Evolutionary conservation across 2,329 filamentous ascomycete species (phyloP), one percentile per base, ranked within the genome.

Genomic region (Pseudocercospora macadamiae): DNA sequence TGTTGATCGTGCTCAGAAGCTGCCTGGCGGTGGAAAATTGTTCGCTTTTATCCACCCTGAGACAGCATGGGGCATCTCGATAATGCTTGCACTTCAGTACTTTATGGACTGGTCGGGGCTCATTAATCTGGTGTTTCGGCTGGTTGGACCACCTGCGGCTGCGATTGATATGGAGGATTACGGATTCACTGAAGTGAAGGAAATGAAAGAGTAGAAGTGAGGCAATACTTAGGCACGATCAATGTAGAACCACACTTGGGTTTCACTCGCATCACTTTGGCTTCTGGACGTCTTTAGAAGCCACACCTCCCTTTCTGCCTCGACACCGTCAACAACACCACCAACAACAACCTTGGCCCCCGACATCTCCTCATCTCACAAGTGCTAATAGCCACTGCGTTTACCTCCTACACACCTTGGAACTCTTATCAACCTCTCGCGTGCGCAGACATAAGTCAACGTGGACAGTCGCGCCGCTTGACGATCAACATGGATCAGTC

Each of bases 101-200:
- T 59, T 62, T 18, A 32, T 59, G 30, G 32, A 25, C 14, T 60
- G 57, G 51, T 61, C 58, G 8, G 60, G 64, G 14, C 18, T 67
- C 19, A 53, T 51, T 7, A 56, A 36, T 34, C 26, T 68, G 44
- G 5, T 70, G 5, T 60, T 61, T 30, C 61, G 42, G 12, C 47
- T 65, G 18, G 39, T 55, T 16, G 68, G 69, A 2, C 66, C 66
- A 12, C 58, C 60, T 37, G 67, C 64, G 14, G 64, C 67, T 48
- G 60, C 45, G 3, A 65, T 70, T n/a, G 51, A 44, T 4, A 56
- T 73, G 4, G 59, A 67, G 36, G 70, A 73, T 19, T 70, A 64
- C 64, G 69, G 66, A 8, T 70, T 73, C 18, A 51, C 47, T 30
- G 21, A 66, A 25, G 21, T 68, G 21, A 19, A 30, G 16, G 65